Evolutionary conservation across 805 yeast species (phyloP).

Genomic region (Cyberlindnera amylophila): DNA sequence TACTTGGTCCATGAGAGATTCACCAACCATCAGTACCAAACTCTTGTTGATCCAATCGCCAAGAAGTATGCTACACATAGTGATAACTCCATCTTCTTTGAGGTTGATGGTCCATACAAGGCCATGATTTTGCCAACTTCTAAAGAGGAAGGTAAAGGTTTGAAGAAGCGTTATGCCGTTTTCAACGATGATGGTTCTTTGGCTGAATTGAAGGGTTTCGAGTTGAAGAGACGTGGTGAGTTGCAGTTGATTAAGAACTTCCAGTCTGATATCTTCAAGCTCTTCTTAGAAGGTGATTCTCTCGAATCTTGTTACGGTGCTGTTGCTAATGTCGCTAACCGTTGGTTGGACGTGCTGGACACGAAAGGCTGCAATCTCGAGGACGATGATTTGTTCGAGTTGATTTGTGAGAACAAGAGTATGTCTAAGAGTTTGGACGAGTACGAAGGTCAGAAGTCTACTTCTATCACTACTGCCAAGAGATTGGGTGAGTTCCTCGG

Average conservation of each 20-base stretch:
- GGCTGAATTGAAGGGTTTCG: conserved; percentile 96
- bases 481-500: conserved; percentile 94
- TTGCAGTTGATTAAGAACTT: conserved; percentile 88
- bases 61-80: conserved; percentile 71
- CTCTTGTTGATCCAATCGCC: conserved; percentile 63
- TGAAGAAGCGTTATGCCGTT: conserved; percentile 95
- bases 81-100: conserved; percentile 94
- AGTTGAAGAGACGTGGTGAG: conserved; percentile 95
- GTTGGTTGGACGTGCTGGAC: conserved; percentile 93
- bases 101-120: conserved; percentile 97
- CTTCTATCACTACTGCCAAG: conserved; percentile 92
- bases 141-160: conserved; percentile 94
- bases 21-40: conserved; percentile 94
- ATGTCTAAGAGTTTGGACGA: conserved; percentile 91
- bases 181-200: conserved; percentile 90
- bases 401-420: conserved; percentile 93
- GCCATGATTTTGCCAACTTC: conserved; percentile 98
- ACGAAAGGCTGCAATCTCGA: conserved; percentile 82
- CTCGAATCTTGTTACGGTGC: conserved; percentile 79
- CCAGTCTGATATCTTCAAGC: conserved; percentile 90
- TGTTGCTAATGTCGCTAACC: conserved; percentile 89
- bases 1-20: conserved; percentile 86
- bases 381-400: conserved; percentile 89
- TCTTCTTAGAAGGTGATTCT: conserved; percentile 80
- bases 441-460: conserved; percentile 86